These are phyloP conservation scores for Erodium chrysanthum DNA, from an alignment of 441 rosid species.

Conservation along the genomic window DNA sequence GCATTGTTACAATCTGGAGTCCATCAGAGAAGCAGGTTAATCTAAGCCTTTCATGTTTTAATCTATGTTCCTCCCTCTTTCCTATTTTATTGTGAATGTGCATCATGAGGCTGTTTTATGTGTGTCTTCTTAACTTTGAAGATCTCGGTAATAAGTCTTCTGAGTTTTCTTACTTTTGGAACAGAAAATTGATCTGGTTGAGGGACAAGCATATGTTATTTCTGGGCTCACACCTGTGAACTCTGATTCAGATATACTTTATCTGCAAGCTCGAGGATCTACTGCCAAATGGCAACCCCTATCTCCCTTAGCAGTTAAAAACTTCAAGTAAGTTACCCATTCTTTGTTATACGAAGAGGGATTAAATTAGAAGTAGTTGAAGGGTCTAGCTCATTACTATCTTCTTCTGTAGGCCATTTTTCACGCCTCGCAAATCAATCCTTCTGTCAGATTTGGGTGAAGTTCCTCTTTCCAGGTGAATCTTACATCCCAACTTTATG, in stretches of 20 bases:
- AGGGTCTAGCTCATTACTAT: slow-evolving; percentile 22
- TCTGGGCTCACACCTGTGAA: slow-evolving; percentile 57
- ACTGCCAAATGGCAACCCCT: slow-evolving; percentile 50
- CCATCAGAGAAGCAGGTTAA: slow-evolving; percentile 84
- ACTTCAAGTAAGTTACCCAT: slow-evolving; percentile 44
- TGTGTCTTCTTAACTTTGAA: slow-evolving; percentile 1
- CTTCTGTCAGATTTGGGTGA: slow-evolving; percentile 56
- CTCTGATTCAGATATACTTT: slow-evolving; percentile 53
- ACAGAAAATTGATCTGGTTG: slow-evolving; percentile 67
- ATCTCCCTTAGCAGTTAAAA: slow-evolving; percentile 36
- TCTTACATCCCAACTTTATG: slow-evolving; percentile 7
- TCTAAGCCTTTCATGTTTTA: slow-evolving; percentile 18
- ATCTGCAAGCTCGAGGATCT: slow-evolving; percentile 76
- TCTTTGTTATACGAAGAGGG: slow-evolving; percentile 7
- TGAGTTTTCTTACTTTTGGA: slow-evolving; percentile 14
- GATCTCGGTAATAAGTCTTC: slow-evolving; percentile 1
- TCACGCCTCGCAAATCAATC: slow-evolving; percentile 51
- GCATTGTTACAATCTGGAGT: slow-evolving; percentile 82
- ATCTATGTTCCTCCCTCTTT: slow-evolving; percentile 8
- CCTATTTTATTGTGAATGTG: not conserved
- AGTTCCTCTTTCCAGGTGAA: slow-evolving; percentile 72
- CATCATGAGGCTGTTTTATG: not conserved
- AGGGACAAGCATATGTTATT: slow-evolving; percentile 69
- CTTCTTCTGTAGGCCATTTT: slow-evolving; percentile 54
- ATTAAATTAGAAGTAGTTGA: not conserved